A percentile compares a stretch with the other conserved stretches of the same genome.
Evolutionary conservation across 495 filamentous ascomycete genomes (phyloP).

Genomic region (Bathelium albidoporum): DNA sequence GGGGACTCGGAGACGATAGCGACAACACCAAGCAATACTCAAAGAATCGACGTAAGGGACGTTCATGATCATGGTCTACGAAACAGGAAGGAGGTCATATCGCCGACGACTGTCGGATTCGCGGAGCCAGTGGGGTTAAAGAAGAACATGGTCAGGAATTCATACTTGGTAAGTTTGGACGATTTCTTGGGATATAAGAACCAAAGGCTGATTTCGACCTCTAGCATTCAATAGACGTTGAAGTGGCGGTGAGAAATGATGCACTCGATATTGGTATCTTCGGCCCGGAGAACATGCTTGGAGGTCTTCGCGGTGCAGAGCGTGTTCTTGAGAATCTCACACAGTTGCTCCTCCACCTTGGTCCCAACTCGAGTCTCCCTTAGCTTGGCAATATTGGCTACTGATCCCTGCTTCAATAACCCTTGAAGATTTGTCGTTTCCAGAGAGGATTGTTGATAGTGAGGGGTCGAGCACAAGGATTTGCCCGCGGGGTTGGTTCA

Average conservation of each 20-base stretch:
- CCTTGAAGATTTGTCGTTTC: no score
- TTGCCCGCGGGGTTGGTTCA: no score
- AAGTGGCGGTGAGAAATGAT: constrained; percentile 35
- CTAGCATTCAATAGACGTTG: constrained; percentile 46
- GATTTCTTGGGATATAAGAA: not conserved
- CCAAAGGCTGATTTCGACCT: constrained; percentile 11
- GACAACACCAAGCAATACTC: not conserved
- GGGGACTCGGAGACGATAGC: constrained; percentile 6
- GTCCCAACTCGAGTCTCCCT: no score
- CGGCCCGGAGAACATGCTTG: constrained; percentile 30
- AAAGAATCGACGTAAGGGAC: not conserved
- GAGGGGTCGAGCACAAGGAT: no score
- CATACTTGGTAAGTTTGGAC: constrained; percentile 28
- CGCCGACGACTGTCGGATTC: constrained; percentile 7
- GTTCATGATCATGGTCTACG: not conserved
- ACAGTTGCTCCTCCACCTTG: not conserved
- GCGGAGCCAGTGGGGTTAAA: constrained; percentile 16
- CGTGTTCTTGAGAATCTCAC: constrained; percentile 21
- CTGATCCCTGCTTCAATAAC: no score
- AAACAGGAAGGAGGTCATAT: constrained; percentile 10
- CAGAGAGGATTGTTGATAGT: no score
- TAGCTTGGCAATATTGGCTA: no score
- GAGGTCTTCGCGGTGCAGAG: constrained; percentile 22
- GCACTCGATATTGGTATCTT: constrained; percentile 48
- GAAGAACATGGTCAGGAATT: constrained; percentile 17